Percentiles rank a stretch among this genome's conserved stretches.
phyloP scores from a whole-genome alignment of 164 flowering plant genomes.

The Stephania japonica region DNA sequence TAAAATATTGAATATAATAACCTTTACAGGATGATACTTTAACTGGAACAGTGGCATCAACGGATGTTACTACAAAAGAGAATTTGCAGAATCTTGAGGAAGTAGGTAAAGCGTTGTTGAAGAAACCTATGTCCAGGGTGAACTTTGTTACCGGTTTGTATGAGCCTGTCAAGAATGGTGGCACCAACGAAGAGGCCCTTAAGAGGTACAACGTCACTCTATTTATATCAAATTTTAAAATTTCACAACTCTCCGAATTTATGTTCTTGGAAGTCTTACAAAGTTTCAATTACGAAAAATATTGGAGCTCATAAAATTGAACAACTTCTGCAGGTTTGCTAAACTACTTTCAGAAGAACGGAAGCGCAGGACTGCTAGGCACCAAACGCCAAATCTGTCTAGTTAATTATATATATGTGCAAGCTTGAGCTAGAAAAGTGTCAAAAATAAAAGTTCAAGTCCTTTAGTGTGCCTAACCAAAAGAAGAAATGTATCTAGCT shows the following conservation, averaged over 20 bases:
- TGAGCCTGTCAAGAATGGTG: constrained; percentile 19
- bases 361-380: constrained; percentile 10
- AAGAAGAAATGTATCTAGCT: no score
- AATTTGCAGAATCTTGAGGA: constrained; percentile 30
- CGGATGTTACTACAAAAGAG: constrained; percentile 26
- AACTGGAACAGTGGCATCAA: constrained; percentile 21
- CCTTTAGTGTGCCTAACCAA: no score
- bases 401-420: no score
- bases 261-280: no score
- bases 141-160: constrained; percentile 29
- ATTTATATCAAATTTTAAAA: no score
- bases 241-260: no score
- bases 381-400: neutral
- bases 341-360: constrained; percentile 21
- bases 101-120: constrained; percentile 29
- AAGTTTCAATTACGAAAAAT: no score
- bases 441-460: no score
- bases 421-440: no score
- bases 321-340: constrained; percentile 27
- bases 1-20: neutral
- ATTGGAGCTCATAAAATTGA: neutral
- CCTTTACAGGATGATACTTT: constrained; percentile 23
- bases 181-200: constrained; percentile 34
- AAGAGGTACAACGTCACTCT: constrained; percentile 20
- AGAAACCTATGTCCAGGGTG: constrained; percentile 31